Base-by-base conservation (phyloP, 345 rosid genomes). In the Syzygium aqueum region DNA sequence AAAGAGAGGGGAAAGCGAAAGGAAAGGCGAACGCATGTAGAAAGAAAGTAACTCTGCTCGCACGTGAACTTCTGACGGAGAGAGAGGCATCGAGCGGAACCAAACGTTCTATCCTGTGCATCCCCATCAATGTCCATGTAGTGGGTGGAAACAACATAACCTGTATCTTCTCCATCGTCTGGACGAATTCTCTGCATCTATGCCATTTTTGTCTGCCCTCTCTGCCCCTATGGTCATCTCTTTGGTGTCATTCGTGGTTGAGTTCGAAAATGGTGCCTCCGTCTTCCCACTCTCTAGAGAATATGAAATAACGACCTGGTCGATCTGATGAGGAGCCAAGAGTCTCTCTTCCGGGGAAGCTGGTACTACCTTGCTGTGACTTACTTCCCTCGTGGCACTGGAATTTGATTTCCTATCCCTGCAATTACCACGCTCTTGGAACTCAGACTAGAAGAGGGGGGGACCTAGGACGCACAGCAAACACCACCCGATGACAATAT, bases 361-460 rank as follows among this genome's bases (percentile, higher is more conserved):
- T 5, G 92, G 96, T 59, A 92, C 94, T 89, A 93, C 90, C 89
- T 84, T 93, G 89, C 90, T 90, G 86, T 92, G 93, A 93, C 89
- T 96, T 80, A 84, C 92, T 89, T 97, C 99, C 90, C 89, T 91
- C 11, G 88, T 43, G 84, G 86, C 67, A 89, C 87, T 92, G 84
- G 87, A 84, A 90, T 87, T 92, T 51, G 93, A 94, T 89, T 93
- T 93, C 78, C 90, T 87, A 30, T 63, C 84, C 80, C 88, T 84
- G 85, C 80, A 87, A 87, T 73, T 22, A 37, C 82, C 82, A 37
- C 14, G 27, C 82, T 73, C 82, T 73, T 37, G 25, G 49, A 37
- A 73, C 49, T 73, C 49, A 73, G 82, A 73, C 82, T 37, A 73
- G 49, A 73, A 73, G 49, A 33, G 23, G 23, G 53, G 5, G 46